Evolutionary conservation across 495 filamentous ascomycete species (phyloP).

Genomic region (Xylaria sp.): DNA sequence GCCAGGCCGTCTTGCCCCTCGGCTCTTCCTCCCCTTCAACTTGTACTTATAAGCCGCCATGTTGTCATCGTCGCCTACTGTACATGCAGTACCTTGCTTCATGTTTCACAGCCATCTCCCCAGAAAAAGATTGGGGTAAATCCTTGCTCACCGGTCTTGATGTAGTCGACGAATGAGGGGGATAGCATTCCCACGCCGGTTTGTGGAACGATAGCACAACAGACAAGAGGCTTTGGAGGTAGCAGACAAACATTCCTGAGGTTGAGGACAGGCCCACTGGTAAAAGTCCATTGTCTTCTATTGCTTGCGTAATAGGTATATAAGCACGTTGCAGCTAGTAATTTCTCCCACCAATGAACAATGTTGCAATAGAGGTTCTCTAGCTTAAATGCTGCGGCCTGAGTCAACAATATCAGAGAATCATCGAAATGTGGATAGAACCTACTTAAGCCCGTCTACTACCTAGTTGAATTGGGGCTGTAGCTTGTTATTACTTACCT

Average conservation of each 20-base stretch:
- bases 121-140: neutral
- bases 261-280: constrained; percentile 12
- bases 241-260: constrained; percentile 10
- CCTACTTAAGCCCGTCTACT: too few relatives aligned
- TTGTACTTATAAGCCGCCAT: neutral
- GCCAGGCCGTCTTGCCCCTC: neutral
- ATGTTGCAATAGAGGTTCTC: neutral
- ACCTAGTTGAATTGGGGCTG: neutral
- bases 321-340: neutral
- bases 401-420: neutral
- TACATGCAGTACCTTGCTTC: neutral
- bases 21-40: neutral
- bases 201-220: neutral
- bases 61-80: neutral
- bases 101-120: constrained; percentile 5
- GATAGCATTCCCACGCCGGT: neutral
- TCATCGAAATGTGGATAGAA: constrained; percentile 1
- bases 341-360: neutral
- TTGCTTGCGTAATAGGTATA: neutral
- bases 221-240: neutral
- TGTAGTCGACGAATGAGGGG: neutral
- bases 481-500: neutral
- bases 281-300: neutral
- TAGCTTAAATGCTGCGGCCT: neutral
- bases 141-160: constrained; percentile 19